phyloP scores from a whole-genome alignment of 2,329 filamentous ascomycete genomes.

The Aspergillus carbonarius region DNA sequence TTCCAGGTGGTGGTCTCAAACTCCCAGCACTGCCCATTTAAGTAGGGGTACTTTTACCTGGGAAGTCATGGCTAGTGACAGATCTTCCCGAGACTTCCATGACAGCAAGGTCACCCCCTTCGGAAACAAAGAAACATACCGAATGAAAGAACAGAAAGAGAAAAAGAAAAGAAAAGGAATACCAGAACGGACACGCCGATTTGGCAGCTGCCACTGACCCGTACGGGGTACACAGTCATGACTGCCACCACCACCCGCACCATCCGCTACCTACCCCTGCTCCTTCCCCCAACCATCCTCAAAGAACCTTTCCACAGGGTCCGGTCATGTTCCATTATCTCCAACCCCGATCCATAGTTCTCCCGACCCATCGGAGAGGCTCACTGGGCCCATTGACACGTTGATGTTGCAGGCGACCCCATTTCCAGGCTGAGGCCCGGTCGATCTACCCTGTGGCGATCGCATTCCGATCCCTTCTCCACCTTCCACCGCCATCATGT shows the following conservation, averaged over 20 bases:
- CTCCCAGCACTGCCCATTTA: background rate
- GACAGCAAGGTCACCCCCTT: background rate
- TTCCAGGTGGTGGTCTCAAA: background rate
- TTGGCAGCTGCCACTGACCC: background rate
- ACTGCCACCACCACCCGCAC: background rate
- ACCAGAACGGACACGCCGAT: background rate
- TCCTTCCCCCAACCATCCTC: background rate
- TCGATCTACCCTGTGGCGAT: conserved; percentile 13
- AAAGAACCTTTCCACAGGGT: background rate
- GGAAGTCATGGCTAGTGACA: conserved; percentile 1
- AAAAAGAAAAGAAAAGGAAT: background rate
- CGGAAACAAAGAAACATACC: conserved; percentile 1
- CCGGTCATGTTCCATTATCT: conserved; percentile 3
- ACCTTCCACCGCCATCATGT: background rate
- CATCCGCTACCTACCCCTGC: background rate
- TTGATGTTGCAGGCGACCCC: conserved; percentile 14
- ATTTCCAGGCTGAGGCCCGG: conserved; percentile 2
- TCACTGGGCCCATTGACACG: conserved; percentile 5
- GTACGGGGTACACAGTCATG: background rate
- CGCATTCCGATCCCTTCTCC: conserved; percentile 17
- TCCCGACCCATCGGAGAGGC: background rate
- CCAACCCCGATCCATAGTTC: background rate
- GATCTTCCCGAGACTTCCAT: conserved; percentile 3
- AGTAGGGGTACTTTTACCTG: background rate
- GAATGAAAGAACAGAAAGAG: background rate